These are phyloP conservation scores for Boechera retrofracta DNA, from an alignment of 345 rosid species.

Conservation along the genomic window DNA sequence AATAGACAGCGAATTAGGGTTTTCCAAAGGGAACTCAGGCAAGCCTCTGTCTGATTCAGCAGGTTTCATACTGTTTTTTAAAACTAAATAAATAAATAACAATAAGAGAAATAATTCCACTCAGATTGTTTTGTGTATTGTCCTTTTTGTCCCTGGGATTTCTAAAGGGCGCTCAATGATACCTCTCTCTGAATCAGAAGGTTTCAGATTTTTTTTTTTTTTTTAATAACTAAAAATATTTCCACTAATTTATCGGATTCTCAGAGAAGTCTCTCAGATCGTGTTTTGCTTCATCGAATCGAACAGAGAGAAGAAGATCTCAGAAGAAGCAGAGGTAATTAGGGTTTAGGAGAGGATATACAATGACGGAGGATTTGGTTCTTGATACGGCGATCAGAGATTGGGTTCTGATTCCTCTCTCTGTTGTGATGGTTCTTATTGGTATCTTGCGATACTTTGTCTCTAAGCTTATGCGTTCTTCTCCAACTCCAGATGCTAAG, in stretches of 20 bases:
- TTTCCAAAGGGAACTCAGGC: conserved; percentile 11
- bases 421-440: conserved; percentile 96
- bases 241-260: conserved; percentile 13
- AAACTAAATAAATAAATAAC: no score
- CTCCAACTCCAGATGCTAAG: conserved; percentile 81
- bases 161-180: no score
- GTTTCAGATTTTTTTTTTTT: neutral
- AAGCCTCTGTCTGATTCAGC: neutral
- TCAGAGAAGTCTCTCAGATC: conserved; percentile 39
- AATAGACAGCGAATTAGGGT: neutral
- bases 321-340: conserved; percentile 23
- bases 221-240: neutral
- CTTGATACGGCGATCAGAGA: conserved; percentile 98
- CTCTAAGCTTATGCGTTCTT: conserved; percentile 82
- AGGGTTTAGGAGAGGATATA: conserved; percentile 23
- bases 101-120: no score
- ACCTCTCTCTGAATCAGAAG: neutral
- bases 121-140: no score
- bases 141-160: neutral
- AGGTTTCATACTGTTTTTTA: neutral
- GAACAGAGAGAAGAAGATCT: conserved; percentile 38
- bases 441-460: conserved; percentile 90
- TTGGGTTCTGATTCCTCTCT: conserved; percentile 95
- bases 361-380: conserved; percentile 96
- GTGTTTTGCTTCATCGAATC: conserved; percentile 36